These are phyloP conservation scores for Cladosporium austrohemisphaericum DNA, from an alignment of 2,329 filamentous ascomycete genomes.

Conservation along the genomic window DNA sequence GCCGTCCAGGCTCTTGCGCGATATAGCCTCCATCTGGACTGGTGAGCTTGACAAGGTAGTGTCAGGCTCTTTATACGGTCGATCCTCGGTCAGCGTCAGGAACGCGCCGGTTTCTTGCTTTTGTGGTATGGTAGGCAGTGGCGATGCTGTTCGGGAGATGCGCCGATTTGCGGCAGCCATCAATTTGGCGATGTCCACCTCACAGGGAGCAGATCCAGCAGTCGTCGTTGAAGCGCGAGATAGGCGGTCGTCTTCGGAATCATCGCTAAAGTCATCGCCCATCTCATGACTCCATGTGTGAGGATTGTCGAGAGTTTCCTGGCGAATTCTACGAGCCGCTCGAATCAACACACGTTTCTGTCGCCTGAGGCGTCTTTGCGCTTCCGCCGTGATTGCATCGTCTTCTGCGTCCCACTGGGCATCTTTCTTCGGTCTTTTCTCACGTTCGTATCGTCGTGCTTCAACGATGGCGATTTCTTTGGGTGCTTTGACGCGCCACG, in stretches of 20 bases:
- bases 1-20: slow-evolving; percentile 62
- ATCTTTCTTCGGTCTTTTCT: slow-evolving; percentile 51
- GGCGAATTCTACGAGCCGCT: slow-evolving; percentile 20
- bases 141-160: slow-evolving; percentile 26
- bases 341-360: slow-evolving; percentile 32
- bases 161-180: slow-evolving; percentile 18
- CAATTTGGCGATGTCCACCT: slow-evolving; percentile 9
- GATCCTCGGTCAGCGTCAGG: slow-evolving; percentile 28
- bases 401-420: slow-evolving; percentile 43
- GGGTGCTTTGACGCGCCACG: slow-evolving; percentile 86
- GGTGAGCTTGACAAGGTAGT: slow-evolving; percentile 21
- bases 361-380: slow-evolving; percentile 55
- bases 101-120: slow-evolving; percentile 14
- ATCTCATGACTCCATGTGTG: slow-evolving; percentile 84
- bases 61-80: slow-evolving; percentile 17
- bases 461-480: slow-evolving; percentile 81
- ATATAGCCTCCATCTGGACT: slow-evolving; percentile 16
- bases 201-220: slow-evolving; percentile 17
- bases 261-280: slow-evolving; percentile 45
- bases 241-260: slow-evolving; percentile 34
- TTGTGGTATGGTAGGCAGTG: slow-evolving; percentile 18
- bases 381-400: slow-evolving; percentile 40
- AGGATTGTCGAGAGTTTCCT: slow-evolving; percentile 41
- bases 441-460: slow-evolving; percentile 72
- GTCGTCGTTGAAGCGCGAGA: slow-evolving; percentile 37